Percentiles rank a stretch among this genome's conserved stretches.
These are phyloP conservation scores for Lentinula guzmanii DNA, from an alignment of 768 basidiomycete genomes.

Conservation along the genomic window DNA sequence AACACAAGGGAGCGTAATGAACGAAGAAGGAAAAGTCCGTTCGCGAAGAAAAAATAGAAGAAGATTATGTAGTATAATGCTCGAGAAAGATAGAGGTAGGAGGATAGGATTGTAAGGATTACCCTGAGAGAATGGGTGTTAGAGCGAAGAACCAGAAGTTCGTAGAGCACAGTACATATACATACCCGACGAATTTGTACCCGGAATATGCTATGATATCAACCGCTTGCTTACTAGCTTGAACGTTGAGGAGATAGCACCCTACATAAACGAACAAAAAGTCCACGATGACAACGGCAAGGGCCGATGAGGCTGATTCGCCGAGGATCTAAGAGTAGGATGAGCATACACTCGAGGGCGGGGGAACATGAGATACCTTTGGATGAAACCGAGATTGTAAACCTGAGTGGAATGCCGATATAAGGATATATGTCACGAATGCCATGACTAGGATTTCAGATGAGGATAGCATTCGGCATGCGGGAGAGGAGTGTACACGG, in stretches of 20 bases:
- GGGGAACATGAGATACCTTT: conserved; percentile 25
- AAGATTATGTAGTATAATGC: conserved; percentile 67
- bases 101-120: conserved; percentile 48
- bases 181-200: conserved; percentile 96
- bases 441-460: conserved; percentile 68
- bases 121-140: conserved; percentile 46
- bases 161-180: conserved; percentile 6
- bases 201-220: conserved; percentile 91
- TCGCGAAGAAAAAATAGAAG: conserved; percentile 80
- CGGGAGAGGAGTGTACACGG: conserved; percentile 12
- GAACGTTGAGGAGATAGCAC: conserved; percentile 89
- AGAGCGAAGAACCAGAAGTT: background rate
- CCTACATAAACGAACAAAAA: conserved; percentile 86
- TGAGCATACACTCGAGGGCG: background rate
- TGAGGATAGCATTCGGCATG: background rate
- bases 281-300: conserved; percentile 82
- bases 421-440: conserved; percentile 89
- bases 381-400: conserved; percentile 82
- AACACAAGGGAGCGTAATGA: conserved; percentile 89
- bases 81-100: conserved; percentile 5
- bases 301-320: conserved; percentile 74
- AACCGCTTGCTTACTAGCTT: conserved; percentile 60
- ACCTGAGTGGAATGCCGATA: conserved; percentile 82
- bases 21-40: conserved; percentile 91
- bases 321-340: conserved; percentile 58